Percentiles rank a stretch among this genome's conserved stretches.
These are phyloP conservation scores for Penicillium griseofulvum DNA, from an alignment of 2,329 filamentous ascomycete species.

Conservation along the genomic window DNA sequence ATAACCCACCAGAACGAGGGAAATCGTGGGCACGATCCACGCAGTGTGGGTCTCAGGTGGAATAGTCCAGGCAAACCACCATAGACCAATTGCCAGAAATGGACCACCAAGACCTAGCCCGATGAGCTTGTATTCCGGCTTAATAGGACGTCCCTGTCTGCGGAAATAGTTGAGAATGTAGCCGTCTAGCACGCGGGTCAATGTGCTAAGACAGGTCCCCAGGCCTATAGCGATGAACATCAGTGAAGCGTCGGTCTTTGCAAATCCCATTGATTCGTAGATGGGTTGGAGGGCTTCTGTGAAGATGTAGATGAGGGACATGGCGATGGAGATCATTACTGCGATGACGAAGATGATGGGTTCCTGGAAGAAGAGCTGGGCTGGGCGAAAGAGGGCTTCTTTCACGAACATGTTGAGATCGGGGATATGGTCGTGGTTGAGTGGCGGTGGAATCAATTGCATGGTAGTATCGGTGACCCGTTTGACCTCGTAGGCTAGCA, in stretches of 20 bases:
- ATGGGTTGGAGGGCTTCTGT: slow-evolving; percentile 46
- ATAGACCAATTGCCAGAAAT: slow-evolving; percentile 45
- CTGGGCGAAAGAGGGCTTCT: slow-evolving; percentile 43
- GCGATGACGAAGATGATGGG: slow-evolving; percentile 48
- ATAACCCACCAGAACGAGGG: slow-evolving; percentile 48
- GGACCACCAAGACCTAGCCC: slow-evolving; percentile 49
- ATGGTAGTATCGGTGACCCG: slow-evolving; percentile 23
- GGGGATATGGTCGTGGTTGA: slow-evolving; percentile 44
- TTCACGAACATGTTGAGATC: slow-evolving; percentile 38
- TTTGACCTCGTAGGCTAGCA: slow-evolving; percentile 39
- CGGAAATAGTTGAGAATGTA: slow-evolving; percentile 29
- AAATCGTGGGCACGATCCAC: slow-evolving; percentile 43
- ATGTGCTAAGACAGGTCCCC: slow-evolving; percentile 43
- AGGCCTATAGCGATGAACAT: slow-evolving; percentile 43
- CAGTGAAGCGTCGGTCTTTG: slow-evolving; percentile 35
- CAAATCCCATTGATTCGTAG: slow-evolving; percentile 40
- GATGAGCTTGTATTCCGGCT: slow-evolving; percentile 50
- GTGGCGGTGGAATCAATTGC: slow-evolving; percentile 16
- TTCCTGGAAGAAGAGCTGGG: slow-evolving; percentile 47
- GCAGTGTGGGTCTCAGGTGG: slow-evolving; percentile 39
- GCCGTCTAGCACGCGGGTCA: slow-evolving; percentile 46
- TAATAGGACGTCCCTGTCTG: slow-evolving; percentile 21
- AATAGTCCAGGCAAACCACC: slow-evolving; percentile 51
- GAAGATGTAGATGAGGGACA: slow-evolving; percentile 51
- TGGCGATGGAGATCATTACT: slow-evolving; percentile 45